These are phyloP conservation scores for Adansonia rubrostipa DNA, from an alignment of 441 rosid species.

Conservation along the genomic window DNA sequence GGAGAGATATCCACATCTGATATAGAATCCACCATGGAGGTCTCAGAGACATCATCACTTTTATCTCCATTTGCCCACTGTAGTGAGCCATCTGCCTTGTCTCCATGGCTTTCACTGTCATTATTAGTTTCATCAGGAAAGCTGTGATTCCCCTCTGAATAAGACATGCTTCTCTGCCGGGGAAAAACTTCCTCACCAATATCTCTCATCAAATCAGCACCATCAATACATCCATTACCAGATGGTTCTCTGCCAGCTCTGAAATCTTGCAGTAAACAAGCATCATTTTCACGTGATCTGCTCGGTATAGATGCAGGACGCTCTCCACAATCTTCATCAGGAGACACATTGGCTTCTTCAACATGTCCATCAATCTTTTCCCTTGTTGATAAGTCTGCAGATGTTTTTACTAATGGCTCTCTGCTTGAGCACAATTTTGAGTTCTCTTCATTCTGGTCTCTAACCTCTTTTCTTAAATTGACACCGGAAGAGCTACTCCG, in stretches of 20 bases:
- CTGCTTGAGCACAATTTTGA: constrained; percentile 33
- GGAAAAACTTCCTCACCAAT: constrained; percentile 38
- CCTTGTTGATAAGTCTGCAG: constrained; percentile 30
- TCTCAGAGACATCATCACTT: constrained; percentile 55
- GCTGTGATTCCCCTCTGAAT: constrained; percentile 36
- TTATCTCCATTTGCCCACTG: constrained; percentile 50
- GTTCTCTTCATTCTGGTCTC: constrained; percentile 35
- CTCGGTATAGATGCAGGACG: constrained; percentile 32
- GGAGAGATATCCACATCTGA: constrained; percentile 64
- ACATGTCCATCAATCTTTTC: constrained; percentile 30
- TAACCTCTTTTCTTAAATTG: constrained; percentile 35
- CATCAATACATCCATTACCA: constrained; percentile 25
- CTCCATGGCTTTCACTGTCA: constrained; percentile 37
- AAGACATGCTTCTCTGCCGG: constrained; percentile 35
- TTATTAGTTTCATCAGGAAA: constrained; percentile 42
- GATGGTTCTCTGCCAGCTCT: constrained; percentile 31
- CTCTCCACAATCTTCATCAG: constrained; percentile 31
- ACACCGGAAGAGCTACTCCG: constrained; percentile 30
- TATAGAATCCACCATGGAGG: constrained; percentile 66
- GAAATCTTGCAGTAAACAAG: constrained; percentile 40
- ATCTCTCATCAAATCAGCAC: constrained; percentile 35
- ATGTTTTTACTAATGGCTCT: constrained; percentile 30
- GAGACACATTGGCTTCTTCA: constrained; percentile 29
- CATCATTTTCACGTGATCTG: constrained; percentile 37
- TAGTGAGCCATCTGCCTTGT: constrained; percentile 32